phyloP scores from a whole-genome alignment of 352 stramenopile species.

The Pythium chondricola region DNA sequence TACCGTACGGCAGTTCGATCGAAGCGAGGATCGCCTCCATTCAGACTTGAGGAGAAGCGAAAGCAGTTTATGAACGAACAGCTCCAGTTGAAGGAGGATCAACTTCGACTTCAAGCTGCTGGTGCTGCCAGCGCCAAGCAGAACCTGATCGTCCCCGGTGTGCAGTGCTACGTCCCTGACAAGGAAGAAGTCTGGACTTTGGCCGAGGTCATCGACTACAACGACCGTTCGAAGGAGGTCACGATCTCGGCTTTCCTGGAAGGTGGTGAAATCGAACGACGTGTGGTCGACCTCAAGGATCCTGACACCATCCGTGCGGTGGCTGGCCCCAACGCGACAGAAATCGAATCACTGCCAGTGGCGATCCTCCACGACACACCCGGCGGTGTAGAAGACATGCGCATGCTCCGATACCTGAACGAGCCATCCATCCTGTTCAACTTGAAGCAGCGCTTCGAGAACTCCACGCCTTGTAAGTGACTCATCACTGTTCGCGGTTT shows the following conservation, averaged over 20 bases:
- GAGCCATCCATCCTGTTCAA: conserved; percentile 93
- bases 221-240: conserved; percentile 73
- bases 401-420: conserved; percentile 85
- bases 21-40: conserved; percentile 36
- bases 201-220: conserved; percentile 79
- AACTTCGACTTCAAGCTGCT: conserved; percentile 49
- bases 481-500: not conserved
- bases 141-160: conserved; percentile 82
- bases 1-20: conserved; percentile 43
- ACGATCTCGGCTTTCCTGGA: conserved; percentile 73
- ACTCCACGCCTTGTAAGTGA: conserved; percentile 84
- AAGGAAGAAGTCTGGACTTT: conserved; percentile 83
- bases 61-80: conserved; percentile 82
- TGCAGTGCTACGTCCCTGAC: conserved; percentile 87
- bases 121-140: conserved; percentile 61
- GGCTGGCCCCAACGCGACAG: conserved; percentile 60
- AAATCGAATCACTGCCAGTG: conserved; percentile 79
- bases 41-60: conserved; percentile 81
- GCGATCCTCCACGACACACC: conserved; percentile 76
- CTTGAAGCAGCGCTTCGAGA: conserved; percentile 87
- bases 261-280: conserved; percentile 49
- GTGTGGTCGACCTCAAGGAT: conserved; percentile 78
- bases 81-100: conserved; percentile 73
- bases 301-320: conserved; percentile 79
- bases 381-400: conserved; percentile 83